These are phyloP conservation scores for Aspergillus arachidicola DNA, from an alignment of 2,329 filamentous ascomycete genomes.

Conservation along the genomic window DNA sequence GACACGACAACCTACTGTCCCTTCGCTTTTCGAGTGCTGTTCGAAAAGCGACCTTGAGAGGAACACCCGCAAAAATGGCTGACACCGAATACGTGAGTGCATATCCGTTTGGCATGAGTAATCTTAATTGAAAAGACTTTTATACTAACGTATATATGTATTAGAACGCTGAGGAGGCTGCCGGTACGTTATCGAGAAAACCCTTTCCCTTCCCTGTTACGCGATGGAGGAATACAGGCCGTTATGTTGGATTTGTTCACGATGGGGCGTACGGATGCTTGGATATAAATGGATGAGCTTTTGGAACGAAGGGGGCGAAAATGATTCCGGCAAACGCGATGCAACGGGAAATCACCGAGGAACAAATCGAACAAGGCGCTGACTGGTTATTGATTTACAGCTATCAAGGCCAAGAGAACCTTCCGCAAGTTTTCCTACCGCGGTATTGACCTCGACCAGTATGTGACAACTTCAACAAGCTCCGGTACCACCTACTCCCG, in stretches of 20 bases:
- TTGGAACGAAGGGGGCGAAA: constrained; percentile 5
- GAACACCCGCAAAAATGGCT: constrained; percentile 72
- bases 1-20: constrained; percentile 41
- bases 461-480: constrained; percentile 52
- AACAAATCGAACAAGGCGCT: constrained; percentile 26
- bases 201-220: constrained; percentile 18
- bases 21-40: constrained; percentile 50
- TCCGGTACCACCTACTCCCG: constrained; percentile 11
- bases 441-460: constrained; percentile 99
- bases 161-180: constrained; percentile 95
- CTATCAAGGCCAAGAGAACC: constrained; percentile 99
- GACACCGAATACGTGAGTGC: constrained; percentile 82
- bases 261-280: constrained; percentile 11
- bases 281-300: constrained; percentile 19
- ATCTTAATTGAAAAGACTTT: neutral
- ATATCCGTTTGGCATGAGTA: neutral
- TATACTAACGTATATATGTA: constrained; percentile 41
- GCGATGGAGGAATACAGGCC: constrained; percentile 3
- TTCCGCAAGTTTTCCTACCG: constrained; percentile 99
- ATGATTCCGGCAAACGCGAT: neutral
- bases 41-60: constrained; percentile 49
- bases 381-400: constrained; percentile 51
- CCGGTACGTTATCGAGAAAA: constrained; percentile 58
- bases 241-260: constrained; percentile 7
- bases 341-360: constrained; percentile 10